Percentiles rank a stretch among this genome's conserved stretches.
Conservation (phyloP, 1,284 basidiomycete species). For the Marasmius oreades region DNA sequence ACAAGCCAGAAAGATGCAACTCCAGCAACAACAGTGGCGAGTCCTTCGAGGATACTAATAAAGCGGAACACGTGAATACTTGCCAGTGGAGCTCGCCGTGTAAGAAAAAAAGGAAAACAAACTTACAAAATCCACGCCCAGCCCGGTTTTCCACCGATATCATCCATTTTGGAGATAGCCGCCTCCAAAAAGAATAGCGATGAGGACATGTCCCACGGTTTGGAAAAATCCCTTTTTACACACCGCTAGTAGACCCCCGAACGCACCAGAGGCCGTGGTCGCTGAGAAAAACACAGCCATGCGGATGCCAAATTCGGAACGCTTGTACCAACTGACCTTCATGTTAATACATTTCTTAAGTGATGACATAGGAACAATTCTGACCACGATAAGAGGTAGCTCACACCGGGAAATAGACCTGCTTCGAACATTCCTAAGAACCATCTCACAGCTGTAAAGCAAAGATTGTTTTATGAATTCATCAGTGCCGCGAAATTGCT, state of each 20-base stretch:
- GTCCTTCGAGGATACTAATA: conserved; percentile 51
- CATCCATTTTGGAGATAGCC: conserved; percentile 68
- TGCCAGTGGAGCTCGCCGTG: conserved; percentile 7
- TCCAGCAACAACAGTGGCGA: conserved; percentile 66
- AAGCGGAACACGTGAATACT: background rate
- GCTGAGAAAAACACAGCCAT: conserved; percentile 75
- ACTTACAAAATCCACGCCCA: conserved; percentile 71
- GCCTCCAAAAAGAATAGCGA: conserved; percentile 41
- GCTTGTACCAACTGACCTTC: conserved; percentile 57
- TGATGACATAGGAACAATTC: conserved; percentile 13
- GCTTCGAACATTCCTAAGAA: conserved; percentile 68
- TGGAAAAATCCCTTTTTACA: conserved; percentile 19
- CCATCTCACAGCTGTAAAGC: conserved; percentile 52
- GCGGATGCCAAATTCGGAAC: conserved; percentile 63
- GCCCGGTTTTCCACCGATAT: conserved; percentile 59
- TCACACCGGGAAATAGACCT: conserved; percentile 69
- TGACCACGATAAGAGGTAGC: conserved; percentile 69
- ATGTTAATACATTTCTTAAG: background rate
- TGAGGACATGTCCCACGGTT: background rate
- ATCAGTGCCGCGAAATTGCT: background rate
- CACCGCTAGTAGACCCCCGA: conserved; percentile 66
- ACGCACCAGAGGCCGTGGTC: conserved; percentile 68
- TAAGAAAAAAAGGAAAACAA: too few species aligned
- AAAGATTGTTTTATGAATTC: too few species aligned
- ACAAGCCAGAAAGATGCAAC: conserved; percentile 69